phyloP scores from a whole-genome alignment of 352 stramenopile genomes.

The Globisporangium recalcitrans region DNA sequence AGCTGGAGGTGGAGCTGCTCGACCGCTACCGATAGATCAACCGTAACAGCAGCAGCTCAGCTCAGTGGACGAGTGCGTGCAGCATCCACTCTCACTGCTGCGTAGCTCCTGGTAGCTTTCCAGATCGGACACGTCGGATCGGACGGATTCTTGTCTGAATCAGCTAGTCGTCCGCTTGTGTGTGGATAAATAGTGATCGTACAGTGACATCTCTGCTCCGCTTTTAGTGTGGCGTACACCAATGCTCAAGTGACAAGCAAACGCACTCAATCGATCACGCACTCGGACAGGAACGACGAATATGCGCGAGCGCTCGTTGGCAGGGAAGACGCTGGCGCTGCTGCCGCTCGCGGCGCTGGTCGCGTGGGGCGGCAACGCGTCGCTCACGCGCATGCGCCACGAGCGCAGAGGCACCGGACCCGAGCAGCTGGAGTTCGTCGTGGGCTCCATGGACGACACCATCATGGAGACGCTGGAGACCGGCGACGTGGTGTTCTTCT shows the following conservation, averaged over 20 bases:
- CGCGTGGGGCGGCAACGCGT: constrained; percentile 68
- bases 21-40: constrained; percentile 7
- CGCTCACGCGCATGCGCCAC: constrained; percentile 43
- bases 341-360: constrained; percentile 56
- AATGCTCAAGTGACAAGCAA: constrained; percentile 5
- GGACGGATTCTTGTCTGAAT: background rate
- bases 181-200: background rate
- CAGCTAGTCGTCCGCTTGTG: background rate
- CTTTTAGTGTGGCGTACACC: constrained; percentile 3
- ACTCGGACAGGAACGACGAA: background rate
- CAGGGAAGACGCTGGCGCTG: constrained; percentile 38
- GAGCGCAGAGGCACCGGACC: constrained; percentile 26
- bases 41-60: background rate
- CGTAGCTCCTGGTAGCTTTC: background rate
- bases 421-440: constrained; percentile 52
- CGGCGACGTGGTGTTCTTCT: constrained; percentile 77
- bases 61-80: background rate
- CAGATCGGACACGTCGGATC: background rate
- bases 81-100: background rate
- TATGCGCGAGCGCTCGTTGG: constrained; percentile 23
- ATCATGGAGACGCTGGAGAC: constrained; percentile 86
- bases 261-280: background rate
- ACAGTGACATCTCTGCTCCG: background rate
- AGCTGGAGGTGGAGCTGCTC: constrained; percentile 25
- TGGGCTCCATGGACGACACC: constrained; percentile 82